These are phyloP conservation scores for Plasmodium gonderi DNA, from an alignment of 169 alveolate species.

Conservation along the genomic window DNA sequence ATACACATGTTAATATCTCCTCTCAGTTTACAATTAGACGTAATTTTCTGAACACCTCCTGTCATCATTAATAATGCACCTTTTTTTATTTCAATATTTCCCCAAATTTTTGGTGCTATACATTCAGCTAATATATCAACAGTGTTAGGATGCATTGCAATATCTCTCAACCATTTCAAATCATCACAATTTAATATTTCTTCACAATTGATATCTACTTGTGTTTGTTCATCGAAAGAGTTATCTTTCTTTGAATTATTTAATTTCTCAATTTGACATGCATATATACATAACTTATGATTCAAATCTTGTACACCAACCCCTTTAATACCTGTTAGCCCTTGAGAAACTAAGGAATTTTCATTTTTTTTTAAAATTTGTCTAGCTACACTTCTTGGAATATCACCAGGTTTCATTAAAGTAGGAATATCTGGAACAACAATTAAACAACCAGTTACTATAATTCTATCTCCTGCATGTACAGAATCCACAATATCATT, in stretches of 20 bases:
- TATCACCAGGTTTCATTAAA: conserved; percentile 96
- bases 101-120: conserved; percentile 96
- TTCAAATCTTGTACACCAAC: conserved; percentile 95
- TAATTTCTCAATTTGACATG: conserved; percentile 82
- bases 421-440: conserved; percentile 98
- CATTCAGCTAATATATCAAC: conserved; percentile 90
- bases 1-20: conserved; percentile 97
- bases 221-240: conserved; percentile 74
- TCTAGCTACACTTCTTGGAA: conserved; percentile 83
- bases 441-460: conserved; percentile 93
- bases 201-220: conserved; percentile 78
- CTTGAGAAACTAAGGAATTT: conserved; percentile 82
- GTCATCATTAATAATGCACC: conserved; percentile 96
- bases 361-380: conserved; percentile 81
- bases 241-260: conserved; percentile 78
- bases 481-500: conserved; percentile 95
- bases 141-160: conserved; percentile 85
- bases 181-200: conserved; percentile 82
- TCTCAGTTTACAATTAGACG: conserved; percentile 94
- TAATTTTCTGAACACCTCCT: conserved; percentile 97
- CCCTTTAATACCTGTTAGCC: conserved; percentile 95
- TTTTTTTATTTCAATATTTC: conserved; percentile 96
- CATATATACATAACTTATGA: conserved; percentile 93
- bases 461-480: conserved; percentile 97
- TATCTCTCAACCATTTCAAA: conserved; percentile 83